Evolutionary conservation across 2,329 filamentous ascomycete species (phyloP), one percentile per base, ranked within the genome.

Genomic region (Fusarium lyarnte): DNA sequence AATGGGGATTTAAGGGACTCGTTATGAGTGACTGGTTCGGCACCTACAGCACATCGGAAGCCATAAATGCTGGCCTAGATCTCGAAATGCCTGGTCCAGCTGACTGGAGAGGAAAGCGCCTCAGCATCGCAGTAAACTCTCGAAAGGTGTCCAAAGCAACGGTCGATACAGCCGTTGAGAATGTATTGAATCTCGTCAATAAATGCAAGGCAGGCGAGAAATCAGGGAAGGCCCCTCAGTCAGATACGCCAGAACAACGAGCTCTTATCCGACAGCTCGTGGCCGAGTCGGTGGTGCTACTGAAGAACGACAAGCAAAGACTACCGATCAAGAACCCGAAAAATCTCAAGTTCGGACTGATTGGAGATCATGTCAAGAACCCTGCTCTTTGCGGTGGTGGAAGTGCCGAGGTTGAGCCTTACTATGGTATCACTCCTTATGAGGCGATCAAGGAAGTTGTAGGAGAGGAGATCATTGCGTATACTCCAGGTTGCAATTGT

Each of bases 351-450:
- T 83, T 77, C 11, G 77, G 77, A 4, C 59, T 81, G 7, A 78
- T 82, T 36, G 80, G 81, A 4, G 78, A 81, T 17, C 88, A 89
- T 19, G 74, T 80, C 35, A 79, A 79, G 51, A 74, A 77, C 11
- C 78, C 81, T 29, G 69, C 79, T 17, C 73, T 80, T 3, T 77
- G 78, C 3, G 81, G 81, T 2, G 80, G 81, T 21, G 81, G 81
- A 8, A 81, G 79, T 27, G 80, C 81, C 2, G 77, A 78, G 3
- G 74, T 82, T 13, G 77, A 79, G 31, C 79, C 80, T 12, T 80
- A 82, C 69, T 81, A 81, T 33, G 71, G 75, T 0, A 73, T 81
- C 5, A 80, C 78, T 1, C 74, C 81, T 2, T 80, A 77, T 12
- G 78, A 82, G 13, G 80, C 78, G 5, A 73, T 81, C 14, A 69